Evolutionary conservation across 106 monocot genomes (phyloP).

Genomic region (Ottelia alismoides): DNA sequence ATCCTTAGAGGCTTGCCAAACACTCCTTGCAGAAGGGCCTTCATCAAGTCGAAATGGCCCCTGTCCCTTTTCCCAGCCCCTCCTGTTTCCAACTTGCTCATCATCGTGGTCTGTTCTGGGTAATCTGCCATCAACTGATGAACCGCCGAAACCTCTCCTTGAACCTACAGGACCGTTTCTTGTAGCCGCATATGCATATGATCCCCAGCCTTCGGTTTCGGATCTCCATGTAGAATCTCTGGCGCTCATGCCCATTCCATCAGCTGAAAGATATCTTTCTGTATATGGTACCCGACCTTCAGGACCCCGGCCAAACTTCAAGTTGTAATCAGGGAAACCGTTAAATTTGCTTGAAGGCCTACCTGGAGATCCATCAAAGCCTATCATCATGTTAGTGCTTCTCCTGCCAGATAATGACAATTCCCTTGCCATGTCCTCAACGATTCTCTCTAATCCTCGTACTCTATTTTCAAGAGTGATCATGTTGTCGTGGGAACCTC

Average conservation of each 20-base stretch:
- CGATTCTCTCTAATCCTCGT: conserved; percentile 81
- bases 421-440: conserved; percentile 92
- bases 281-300: conserved; percentile 46
- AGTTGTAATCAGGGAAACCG: conserved; percentile 54
- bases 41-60: conserved; percentile 88
- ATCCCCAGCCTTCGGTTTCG: conserved; percentile 51
- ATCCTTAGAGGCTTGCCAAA: conserved; percentile 98
- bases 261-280: conserved; percentile 57
- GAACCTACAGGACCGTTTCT: conserved; percentile 29
- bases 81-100: conserved; percentile 41
- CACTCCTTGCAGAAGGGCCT: conserved; percentile 97
- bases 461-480: conserved; percentile 85
- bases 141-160: conserved; percentile 41
- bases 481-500: conserved; percentile 92
- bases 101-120: conserved; percentile 41
- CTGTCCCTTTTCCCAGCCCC: conserved; percentile 78
- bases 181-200: conserved; percentile 32
- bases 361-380: conserved; percentile 58
- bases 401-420: conserved; percentile 57
- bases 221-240: conserved; percentile 61
- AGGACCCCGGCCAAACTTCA: conserved; percentile 43
- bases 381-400: conserved; percentile 40
- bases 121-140: conserved; percentile 30
- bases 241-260: conserved; percentile 35
- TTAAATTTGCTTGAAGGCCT: conserved; percentile 62